These are phyloP conservation scores for Cenococcum geophilum DNA, from an alignment of 495 filamentous ascomycete species.

Conservation along the genomic window DNA sequence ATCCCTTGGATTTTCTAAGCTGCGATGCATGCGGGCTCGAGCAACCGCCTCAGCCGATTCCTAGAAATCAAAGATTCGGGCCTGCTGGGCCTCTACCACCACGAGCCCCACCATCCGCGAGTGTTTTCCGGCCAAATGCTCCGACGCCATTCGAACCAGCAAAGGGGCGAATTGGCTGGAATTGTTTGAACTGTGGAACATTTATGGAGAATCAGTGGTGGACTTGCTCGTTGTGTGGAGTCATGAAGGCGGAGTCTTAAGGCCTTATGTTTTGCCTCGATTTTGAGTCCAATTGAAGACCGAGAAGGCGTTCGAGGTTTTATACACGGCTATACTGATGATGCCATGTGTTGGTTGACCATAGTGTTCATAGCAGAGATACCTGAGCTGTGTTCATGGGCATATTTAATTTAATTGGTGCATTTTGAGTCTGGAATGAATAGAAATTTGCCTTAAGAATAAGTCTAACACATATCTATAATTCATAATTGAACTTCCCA, in stretches of 20 bases:
- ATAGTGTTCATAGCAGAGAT: too few species aligned
- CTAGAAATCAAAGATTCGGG: slow-evolving; percentile 21
- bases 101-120: slow-evolving; percentile 20
- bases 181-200: slow-evolving; percentile 37
- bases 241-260: slow-evolving; percentile 36
- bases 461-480: too few species aligned
- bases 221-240: slow-evolving; percentile 39
- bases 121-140: slow-evolving; percentile 6
- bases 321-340: too few species aligned
- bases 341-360: too few species aligned
- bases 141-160: slow-evolving; percentile 24
- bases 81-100: slow-evolving; percentile 5
- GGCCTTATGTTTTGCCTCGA: not conserved
- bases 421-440: too few species aligned
- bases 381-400: too few species aligned
- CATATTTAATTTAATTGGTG: too few species aligned
- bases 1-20: slow-evolving; percentile 58
- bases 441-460: too few species aligned
- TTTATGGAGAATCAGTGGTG: slow-evolving; percentile 43
- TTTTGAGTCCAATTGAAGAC: too few species aligned
- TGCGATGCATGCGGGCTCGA: slow-evolving; percentile 76
- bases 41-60: slow-evolving; percentile 44
- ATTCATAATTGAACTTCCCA: too few species aligned
- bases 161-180: slow-evolving; percentile 37
- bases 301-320: too few species aligned